Conservation (phyloP, 2,329 filamentous ascomycete species). For the Penicillium italicum region DNA sequence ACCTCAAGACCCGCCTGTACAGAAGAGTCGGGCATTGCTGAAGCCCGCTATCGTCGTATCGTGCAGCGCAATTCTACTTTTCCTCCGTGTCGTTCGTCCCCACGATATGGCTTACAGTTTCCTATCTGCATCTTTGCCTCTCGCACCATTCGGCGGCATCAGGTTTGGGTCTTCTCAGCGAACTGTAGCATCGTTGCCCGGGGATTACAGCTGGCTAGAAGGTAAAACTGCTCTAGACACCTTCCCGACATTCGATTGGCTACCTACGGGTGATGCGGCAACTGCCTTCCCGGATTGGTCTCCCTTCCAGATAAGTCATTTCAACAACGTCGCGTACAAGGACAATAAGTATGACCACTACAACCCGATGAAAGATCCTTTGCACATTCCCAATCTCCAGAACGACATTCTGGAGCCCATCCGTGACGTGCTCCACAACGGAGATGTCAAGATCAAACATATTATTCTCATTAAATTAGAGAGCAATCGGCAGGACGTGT, state of each 20-base stretch:
- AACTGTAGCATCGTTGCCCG: constrained; percentile 1
- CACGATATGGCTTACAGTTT: constrained; percentile 13
- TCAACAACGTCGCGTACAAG: neutral
- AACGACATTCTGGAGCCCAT: constrained; percentile 15
- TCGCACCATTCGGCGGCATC: constrained; percentile 17
- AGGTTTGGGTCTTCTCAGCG: constrained; percentile 2
- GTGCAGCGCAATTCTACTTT: constrained; percentile 2
- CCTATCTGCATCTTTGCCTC: constrained; percentile 17
- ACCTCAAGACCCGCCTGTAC: neutral
- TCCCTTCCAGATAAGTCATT: constrained; percentile 9
- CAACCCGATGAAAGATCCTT: constrained; percentile 11
- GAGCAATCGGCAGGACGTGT: constrained; percentile 46
- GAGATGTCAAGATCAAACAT: constrained; percentile 40
- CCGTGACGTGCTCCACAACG: constrained; percentile 13
- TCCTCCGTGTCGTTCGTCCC: constrained; percentile 16
- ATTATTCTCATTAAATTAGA: constrained; percentile 44
- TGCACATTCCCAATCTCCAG: constrained; percentile 15
- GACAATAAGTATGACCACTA: constrained; percentile 9
- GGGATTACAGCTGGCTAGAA: constrained; percentile 16
- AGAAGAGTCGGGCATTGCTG: neutral
- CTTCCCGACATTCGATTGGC: constrained; percentile 17
- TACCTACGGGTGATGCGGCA: constrained; percentile 1
- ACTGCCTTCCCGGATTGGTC: constrained; percentile 12
- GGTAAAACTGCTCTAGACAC: constrained; percentile 8
- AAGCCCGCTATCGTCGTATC: constrained; percentile 8